phyloP scores from a whole-genome alignment of 2,329 filamentous ascomycete species.

The Huntiella abstrusa region DNA sequence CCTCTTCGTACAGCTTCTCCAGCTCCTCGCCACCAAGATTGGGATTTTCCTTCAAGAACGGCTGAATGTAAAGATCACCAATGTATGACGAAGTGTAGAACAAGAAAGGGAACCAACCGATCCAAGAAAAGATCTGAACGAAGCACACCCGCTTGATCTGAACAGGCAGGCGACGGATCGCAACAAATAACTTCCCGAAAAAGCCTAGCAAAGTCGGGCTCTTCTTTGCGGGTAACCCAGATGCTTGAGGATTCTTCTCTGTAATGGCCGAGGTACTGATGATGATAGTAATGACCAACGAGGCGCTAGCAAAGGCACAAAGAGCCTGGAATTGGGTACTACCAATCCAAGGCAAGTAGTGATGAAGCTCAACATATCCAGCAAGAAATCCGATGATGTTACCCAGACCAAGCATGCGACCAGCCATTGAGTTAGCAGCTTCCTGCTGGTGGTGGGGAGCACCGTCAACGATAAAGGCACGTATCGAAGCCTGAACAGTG shows the following conservation, averaged over 20 bases:
- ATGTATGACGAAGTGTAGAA: constrained; percentile 94
- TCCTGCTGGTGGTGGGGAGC: constrained; percentile 87
- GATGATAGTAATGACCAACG: constrained; percentile 48
- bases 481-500: constrained; percentile 82
- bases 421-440: constrained; percentile 84
- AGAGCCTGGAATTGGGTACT: constrained; percentile 85
- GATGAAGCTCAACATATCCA: constrained; percentile 64
- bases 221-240: constrained; percentile 20
- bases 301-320: constrained; percentile 64
- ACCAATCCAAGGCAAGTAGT: constrained; percentile 60
- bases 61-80: constrained; percentile 79
- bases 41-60: constrained; percentile 57
- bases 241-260: constrained; percentile 54
- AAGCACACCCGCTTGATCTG: constrained; percentile 69
- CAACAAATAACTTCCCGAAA: constrained; percentile 58
- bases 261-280: constrained; percentile 51
- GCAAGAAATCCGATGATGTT: constrained; percentile 84
- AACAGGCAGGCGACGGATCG: constrained; percentile 59
- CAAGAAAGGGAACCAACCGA: constrained; percentile 87
- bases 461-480: constrained; percentile 86
- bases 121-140: constrained; percentile 75
- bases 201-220: constrained; percentile 55
- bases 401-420: constrained; percentile 65
- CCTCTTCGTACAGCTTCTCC: constrained; percentile 62
- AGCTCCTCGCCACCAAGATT: constrained; percentile 60